These are phyloP conservation scores for Populus trichocarpa DNA, from an alignment of 441 rosid species.

Conservation along the genomic window DNA sequence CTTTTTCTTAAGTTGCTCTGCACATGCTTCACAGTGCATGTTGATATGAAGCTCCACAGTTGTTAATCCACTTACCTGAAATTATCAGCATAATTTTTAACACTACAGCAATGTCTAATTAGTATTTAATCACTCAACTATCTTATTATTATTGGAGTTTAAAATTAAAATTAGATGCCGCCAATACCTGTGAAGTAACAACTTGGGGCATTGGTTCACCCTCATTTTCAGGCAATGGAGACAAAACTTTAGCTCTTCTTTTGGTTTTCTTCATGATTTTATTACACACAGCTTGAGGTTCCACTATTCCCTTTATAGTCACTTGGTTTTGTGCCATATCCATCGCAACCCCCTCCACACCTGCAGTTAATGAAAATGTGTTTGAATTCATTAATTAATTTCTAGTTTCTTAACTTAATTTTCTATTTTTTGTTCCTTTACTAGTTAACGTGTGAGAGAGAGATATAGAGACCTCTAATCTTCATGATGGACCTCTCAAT, in stretches of 20 bases:
- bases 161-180: background rate
- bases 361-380: slow-evolving; percentile 25
- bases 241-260: slow-evolving; percentile 62
- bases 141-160: too few species aligned
- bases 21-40: slow-evolving; percentile 96
- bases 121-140: too few species aligned
- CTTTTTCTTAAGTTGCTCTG: slow-evolving; percentile 76
- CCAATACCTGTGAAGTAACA: slow-evolving; percentile 57
- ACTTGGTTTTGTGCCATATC: slow-evolving; percentile 75
- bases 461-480: slow-evolving; percentile 48
- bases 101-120: too few species aligned
- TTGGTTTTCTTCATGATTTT: slow-evolving; percentile 72
- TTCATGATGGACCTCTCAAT: slow-evolving; percentile 68
- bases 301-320: slow-evolving; percentile 68
- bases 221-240: slow-evolving; percentile 69
- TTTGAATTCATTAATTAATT: background rate
- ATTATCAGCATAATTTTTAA: background rate
- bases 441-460: too few species aligned
- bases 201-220: slow-evolving; percentile 71
- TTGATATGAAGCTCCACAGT: slow-evolving; percentile 77
- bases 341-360: slow-evolving; percentile 67
- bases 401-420: background rate
- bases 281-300: slow-evolving; percentile 72
- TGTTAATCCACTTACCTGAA: slow-evolving; percentile 48
- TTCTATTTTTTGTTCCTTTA: too few species aligned